Evolutionary conservation across 768 basidiomycete genomes (phyloP), one percentile per base, ranked within the genome.

Genomic region (Boletus coccyginus): DNA sequence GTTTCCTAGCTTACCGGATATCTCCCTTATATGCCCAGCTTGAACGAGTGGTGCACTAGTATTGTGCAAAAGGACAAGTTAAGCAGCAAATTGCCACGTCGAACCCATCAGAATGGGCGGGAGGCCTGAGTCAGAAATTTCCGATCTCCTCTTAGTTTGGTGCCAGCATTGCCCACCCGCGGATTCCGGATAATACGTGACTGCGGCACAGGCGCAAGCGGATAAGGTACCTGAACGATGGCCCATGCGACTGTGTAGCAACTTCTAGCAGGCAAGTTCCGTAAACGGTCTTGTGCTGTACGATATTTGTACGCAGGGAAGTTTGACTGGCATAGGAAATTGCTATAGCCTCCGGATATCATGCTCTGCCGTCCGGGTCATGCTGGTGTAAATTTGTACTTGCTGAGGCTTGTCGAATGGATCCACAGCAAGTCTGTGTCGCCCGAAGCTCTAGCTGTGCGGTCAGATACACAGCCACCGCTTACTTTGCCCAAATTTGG

Each of bases 401-500:
- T 11, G 33, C 33, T 13, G 33, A 35, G 33, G 33, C 12, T 38
- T 39, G 40, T 7, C 8, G 47, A 27, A 35, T 12, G 24, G 36
- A 47, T 41, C 24, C 35, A 53, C 38, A 40, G 46, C 27, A 41
- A 48, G 38, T 29, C 33, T 5, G 33, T 8, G 13, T 35, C 2
- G 33, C 33, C 33, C 33, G 33, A 35, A 13, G 33, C 4, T 17
- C 8, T n/a, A 7, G 38, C 14, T 39, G 6, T 39, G 16, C 21
- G 21, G 21, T 16, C 14, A 39, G 9, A 39, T 16, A n/a, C 50
- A 63, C 60, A 63, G 70, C 69, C 69, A 69, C 65, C 33, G 50
- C 65, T 68, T 61, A 38, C 35, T 17, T 39, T 44, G 38, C 61
- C 50, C 40, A 46, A 60, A 21, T 21, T 53, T 49, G 45, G 38